Conservation (phyloP, 78 protist genomes). For the Salpingoeca rosetta region DNA sequence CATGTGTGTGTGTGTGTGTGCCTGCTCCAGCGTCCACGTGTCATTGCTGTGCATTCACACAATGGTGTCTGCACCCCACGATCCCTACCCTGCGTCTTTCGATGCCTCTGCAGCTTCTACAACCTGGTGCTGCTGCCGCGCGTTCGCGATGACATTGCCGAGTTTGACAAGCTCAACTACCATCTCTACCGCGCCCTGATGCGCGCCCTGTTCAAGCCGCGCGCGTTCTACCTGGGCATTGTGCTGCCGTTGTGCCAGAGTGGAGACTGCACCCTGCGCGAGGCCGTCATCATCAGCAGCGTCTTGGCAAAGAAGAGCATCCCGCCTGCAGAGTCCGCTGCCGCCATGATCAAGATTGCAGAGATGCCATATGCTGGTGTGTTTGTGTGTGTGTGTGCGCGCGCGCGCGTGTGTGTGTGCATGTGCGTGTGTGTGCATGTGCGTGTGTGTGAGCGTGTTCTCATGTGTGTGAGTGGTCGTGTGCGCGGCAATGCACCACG, state of each 20-base stretch:
- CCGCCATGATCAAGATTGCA: slow-evolving; percentile 62
- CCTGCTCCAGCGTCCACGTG: neutral
- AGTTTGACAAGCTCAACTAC: slow-evolving; percentile 66
- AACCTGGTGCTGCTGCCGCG: slow-evolving; percentile 82
- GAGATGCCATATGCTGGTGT: slow-evolving; percentile 24
- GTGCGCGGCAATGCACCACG: too few relatives aligned
- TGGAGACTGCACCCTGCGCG: slow-evolving; percentile 31
- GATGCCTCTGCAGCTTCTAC: slow-evolving; percentile 44
- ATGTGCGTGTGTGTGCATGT: too few relatives aligned
- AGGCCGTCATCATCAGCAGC: slow-evolving; percentile 48
- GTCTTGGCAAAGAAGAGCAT: slow-evolving; percentile 53
- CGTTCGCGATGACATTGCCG: slow-evolving; percentile 66
- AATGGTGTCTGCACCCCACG: neutral
- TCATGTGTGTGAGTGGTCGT: too few relatives aligned
- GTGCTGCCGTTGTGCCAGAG: slow-evolving; percentile 78
- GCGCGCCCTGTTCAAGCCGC: slow-evolving; percentile 82
- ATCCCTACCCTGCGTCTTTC: neutral
- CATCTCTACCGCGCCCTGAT: slow-evolving; percentile 75
- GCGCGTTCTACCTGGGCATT: slow-evolving; percentile 91
- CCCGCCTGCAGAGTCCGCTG: slow-evolving; percentile 73
- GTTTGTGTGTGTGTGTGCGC: neutral
- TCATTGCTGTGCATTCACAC: neutral
- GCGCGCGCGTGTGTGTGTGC: neutral
- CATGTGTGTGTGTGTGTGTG: neutral
- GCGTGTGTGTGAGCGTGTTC: too few relatives aligned